phyloP scores from a whole-genome alignment of 2,329 filamentous ascomycete genomes.

The Trichoderma sp. region DNA sequence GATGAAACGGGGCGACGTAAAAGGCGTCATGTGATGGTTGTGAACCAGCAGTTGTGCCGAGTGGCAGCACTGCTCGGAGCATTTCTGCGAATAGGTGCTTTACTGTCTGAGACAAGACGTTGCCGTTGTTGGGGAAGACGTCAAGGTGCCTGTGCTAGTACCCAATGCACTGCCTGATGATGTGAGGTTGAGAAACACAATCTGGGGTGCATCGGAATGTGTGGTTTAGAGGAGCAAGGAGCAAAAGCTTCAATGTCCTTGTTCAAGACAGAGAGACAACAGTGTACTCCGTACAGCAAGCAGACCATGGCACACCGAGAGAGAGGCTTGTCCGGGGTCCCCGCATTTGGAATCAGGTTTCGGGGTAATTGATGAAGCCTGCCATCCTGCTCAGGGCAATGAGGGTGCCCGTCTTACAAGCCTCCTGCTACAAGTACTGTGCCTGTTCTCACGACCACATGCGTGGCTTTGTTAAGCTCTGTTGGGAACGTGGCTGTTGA shows the following conservation, averaged over 20 bases:
- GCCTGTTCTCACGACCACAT: not conserved
- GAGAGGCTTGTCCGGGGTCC: constrained; percentile 8
- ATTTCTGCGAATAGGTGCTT: constrained; percentile 18
- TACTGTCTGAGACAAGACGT: not conserved
- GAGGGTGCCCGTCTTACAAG: not conserved
- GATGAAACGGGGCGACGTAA: not conserved
- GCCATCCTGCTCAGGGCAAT: not conserved
- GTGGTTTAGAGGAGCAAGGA: not conserved
- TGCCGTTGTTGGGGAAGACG: constrained; percentile 5
- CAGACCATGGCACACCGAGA: not conserved
- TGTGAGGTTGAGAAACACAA: not conserved
- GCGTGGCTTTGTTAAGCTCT: not conserved
- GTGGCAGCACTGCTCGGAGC: not conserved
- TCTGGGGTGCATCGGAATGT: not conserved
- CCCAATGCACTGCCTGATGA: constrained; percentile 2
- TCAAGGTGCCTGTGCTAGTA: constrained; percentile 13
- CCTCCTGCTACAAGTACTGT: not conserved
- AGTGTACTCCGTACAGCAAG: not conserved
- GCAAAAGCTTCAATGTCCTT: not conserved
- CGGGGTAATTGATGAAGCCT: not conserved
- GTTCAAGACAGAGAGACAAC: not conserved
- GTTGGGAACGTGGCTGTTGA: constrained; percentile 3
- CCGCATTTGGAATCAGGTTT: constrained; percentile 20
- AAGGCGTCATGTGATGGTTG: constrained; percentile 19
- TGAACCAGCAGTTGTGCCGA: not conserved